phyloP scores from a whole-genome alignment of 75 land plant genomes.

The Cryptomeria japonica region DNA sequence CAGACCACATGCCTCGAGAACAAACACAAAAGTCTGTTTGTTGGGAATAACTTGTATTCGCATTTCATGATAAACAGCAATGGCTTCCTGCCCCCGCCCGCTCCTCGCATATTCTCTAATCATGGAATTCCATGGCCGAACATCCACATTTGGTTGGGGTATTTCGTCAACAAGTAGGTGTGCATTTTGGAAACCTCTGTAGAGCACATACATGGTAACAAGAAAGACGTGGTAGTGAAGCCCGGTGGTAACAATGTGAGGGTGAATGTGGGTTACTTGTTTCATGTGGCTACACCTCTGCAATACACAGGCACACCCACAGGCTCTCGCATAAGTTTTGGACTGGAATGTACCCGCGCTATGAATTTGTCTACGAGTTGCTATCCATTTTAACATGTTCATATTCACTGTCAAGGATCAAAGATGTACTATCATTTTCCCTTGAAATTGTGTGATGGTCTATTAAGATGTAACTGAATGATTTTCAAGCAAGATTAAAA shows the following conservation, averaged over 20 bases:
- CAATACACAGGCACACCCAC: neutral
- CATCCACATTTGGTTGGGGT: neutral
- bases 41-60: neutral
- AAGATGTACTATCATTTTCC: neutral
- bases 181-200: neutral
- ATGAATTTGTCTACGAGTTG: neutral
- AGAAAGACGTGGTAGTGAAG: neutral
- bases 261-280: neutral
- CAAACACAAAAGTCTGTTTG: neutral
- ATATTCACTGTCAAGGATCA: neutral
- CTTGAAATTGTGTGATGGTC: neutral
- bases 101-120: neutral
- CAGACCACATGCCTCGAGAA: slow-evolving; percentile 6
- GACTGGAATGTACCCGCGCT: neutral
- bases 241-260: neutral
- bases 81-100: neutral
- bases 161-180: neutral
- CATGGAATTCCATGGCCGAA: neutral
- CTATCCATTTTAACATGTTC: neutral
- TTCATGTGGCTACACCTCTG: neutral
- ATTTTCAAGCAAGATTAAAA: too few species aligned
- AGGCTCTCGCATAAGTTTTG: neutral
- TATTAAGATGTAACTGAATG: too few species aligned
- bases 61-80: neutral
- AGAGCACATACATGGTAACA: neutral